Evolutionary conservation across 306 rosid species (phyloP).

Genomic region (Cercis canadensis): DNA sequence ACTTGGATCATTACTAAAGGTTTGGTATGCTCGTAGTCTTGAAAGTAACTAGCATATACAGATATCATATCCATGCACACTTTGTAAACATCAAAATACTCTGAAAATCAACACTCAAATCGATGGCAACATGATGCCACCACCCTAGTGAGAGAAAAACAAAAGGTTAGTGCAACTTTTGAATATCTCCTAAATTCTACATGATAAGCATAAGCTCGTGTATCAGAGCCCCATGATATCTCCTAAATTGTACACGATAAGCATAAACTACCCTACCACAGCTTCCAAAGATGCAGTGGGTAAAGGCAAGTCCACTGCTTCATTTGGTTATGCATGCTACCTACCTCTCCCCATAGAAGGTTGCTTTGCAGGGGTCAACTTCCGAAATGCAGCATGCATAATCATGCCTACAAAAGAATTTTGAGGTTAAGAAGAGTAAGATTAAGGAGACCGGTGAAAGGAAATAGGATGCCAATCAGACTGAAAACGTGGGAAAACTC

Average conservation of each 20-base stretch:
- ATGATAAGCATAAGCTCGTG: neutral
- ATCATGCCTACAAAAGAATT: conserved; percentile 57
- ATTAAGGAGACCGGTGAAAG: neutral
- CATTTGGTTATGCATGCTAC: conserved; percentile 28
- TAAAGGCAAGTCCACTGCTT: conserved; percentile 8
- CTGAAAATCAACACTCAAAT: too few relatives aligned
- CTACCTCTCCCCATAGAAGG: conserved; percentile 48
- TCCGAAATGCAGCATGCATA: conserved; percentile 86
- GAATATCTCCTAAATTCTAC: conserved; percentile 14
- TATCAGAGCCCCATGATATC: too few relatives aligned
- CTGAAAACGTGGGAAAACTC: conserved; percentile 9
- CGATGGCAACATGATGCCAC: too few relatives aligned
- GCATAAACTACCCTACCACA: conserved; percentile 36
- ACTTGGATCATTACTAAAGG: too few relatives aligned
- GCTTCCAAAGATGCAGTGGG: conserved; percentile 22
- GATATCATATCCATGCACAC: too few relatives aligned
- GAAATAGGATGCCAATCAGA: neutral
- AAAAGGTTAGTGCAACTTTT: too few relatives aligned
- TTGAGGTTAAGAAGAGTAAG: conserved; percentile 24
- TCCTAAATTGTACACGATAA: neutral
- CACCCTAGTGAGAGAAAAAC: too few relatives aligned
- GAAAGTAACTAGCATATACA: too few relatives aligned
- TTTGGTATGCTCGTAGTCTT: too few relatives aligned
- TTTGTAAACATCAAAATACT: too few relatives aligned
- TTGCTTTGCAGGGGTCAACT: conserved; percentile 70